These are phyloP conservation scores for Paecilomyces sp. DNA, from an alignment of 2,329 filamentous ascomycete genomes.

Conservation along the genomic window DNA sequence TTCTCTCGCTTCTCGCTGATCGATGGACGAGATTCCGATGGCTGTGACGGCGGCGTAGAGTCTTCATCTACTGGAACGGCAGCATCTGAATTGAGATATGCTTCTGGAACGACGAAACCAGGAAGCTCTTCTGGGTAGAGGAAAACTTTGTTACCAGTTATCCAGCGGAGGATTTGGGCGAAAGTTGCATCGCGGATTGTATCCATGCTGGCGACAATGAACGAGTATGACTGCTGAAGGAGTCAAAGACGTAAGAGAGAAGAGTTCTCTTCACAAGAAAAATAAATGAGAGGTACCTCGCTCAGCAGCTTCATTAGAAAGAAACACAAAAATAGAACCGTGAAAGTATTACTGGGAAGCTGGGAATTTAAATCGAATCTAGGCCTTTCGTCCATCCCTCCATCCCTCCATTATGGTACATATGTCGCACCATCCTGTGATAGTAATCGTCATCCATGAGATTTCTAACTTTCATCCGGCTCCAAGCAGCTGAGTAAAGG, in stretches of 20 bases:
- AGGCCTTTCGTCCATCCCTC: not conserved
- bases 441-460: not conserved
- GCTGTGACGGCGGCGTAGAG: not conserved
- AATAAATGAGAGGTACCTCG: not conserved
- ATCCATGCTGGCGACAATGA: slow-evolving; percentile 8
- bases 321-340: not conserved
- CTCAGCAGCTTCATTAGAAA: not conserved
- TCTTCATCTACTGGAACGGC: not conserved
- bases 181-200: slow-evolving; percentile 38
- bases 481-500: not conserved
- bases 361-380: not conserved
- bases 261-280: not conserved
- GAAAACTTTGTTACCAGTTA: slow-evolving; percentile 36
- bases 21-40: not conserved
- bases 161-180: slow-evolving; percentile 39
- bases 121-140: slow-evolving; percentile 38
- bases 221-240: not conserved
- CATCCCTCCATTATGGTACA: not conserved
- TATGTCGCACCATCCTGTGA: not conserved
- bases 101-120: slow-evolving; percentile 20
- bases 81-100: slow-evolving; percentile 5
- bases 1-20: not conserved
- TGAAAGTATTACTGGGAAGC: not conserved
- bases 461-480: not conserved
- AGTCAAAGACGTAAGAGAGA: not conserved